Base-by-base conservation (phyloP, 2,329 filamentous ascomycete genomes). In the Alternaria dauci region DNA sequence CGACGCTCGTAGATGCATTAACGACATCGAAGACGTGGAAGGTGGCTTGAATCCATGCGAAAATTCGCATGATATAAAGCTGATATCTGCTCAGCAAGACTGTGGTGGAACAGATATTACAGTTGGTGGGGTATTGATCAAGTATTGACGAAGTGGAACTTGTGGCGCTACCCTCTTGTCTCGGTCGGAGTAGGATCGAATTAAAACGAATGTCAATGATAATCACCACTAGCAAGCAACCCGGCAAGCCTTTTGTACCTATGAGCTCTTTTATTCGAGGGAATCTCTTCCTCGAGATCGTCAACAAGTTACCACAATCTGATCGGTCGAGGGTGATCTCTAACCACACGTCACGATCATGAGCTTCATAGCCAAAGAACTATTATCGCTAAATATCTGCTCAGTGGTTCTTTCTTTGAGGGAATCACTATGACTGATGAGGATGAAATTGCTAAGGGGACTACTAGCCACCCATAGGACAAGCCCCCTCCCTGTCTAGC, bases 211-310 rank as follows among this genome's bases (percentile, higher is more conserved):
- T 46, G 43, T 16, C 30, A 12, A 23, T 12, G 1, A 14, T 0
- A 23, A 41, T 4, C 18, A 41, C 8, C 18, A 3, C 11, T 23
- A n/a, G 20, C n/a, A 41, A 0, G 36, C 18, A 11, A 39, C 36
- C 8, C 36, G 9, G 2, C 11, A 4, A 12, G 28, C 11, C 9
- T 30, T 30, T 0, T 30, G 11, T 30, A 30, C 28, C 11, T 30
- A 11, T 11, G 28, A 30, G 28, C 28, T 30, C 28, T 30, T 4
- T 11, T 11, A 11, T 5, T 5, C 9, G 11, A 30, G 2, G 11
- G 0, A 5, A 30, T 30, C 0, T 12, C 9, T 5, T 0, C 11
- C 9, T 0, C 11, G 9, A 30, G 28, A 30, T 11, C 9, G 16
- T 14, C n/a, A n/a, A 41, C 38, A 23, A 9, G n/a, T 39, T 20